Base-by-base conservation (phyloP, 352 stramenopile species). In the Phytophthora capsici region DNA sequence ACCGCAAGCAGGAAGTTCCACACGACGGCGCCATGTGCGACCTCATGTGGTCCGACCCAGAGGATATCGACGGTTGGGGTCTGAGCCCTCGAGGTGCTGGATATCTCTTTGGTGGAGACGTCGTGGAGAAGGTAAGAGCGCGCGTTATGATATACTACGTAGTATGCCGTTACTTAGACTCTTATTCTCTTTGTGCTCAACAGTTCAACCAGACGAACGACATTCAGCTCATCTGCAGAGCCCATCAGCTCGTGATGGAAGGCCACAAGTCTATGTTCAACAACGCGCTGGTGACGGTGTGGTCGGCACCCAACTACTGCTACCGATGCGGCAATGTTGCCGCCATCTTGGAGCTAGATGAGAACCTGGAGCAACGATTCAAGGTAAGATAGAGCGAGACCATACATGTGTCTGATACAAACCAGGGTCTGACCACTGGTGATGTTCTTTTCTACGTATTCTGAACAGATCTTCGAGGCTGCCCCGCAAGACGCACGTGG, bases 21-120 rank as follows among this genome's bases (percentile, higher is more conserved):
- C 97, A 99, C 69, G 97, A 99, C 62, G 98, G 98, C 20, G 94
- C 97, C 28, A 99, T 99, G 96, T 99, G 97, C 75, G 98, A 99
- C 86, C 78, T 98, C 26, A 92, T 98, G 80, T 98, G 91, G 91
- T 97, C 90, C 26, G 91, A 98, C 54, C 98, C 97, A 68, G 81
- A 98, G 69, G 94, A 99, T 63, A 98, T 99, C 64, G 93, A 98
- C 63, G 97, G 97, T n/a, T 99, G 98, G 98, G 97, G 97, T 34
- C 65, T 99, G 9, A 98, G 86, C 77, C 97, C 97, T 30, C 90
- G 98, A 67, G 98, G 98, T 8, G 97, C 97, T 14, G 97, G 97
- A 14, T 99, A 99, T 73, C 76, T 99, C 2, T 99, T 99, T 71
- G 98, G 98, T 19, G 96, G 93, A 14, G 97, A 99, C 75, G 97